Conservation (phyloP, 768 basidiomycete species). For the Pulveroboletus sp. region DNA sequence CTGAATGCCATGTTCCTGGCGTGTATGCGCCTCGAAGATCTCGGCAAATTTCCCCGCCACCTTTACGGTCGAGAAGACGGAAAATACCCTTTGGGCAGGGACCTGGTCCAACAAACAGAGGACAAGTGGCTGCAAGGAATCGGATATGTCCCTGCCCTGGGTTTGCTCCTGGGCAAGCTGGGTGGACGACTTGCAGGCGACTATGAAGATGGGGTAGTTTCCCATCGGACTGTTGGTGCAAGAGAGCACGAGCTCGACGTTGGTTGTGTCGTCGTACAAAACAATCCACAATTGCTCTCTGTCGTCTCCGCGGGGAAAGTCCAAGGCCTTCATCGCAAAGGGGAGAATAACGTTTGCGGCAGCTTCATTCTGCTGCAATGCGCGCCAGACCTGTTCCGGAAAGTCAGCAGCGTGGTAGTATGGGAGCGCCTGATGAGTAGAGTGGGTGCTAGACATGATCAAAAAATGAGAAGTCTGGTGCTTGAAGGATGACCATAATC, state of each 20-base stretch:
- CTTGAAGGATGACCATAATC: neutral
- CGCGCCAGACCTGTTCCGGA: conserved; percentile 24
- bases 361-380: conserved; percentile 26
- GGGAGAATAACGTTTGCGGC: conserved; percentile 40
- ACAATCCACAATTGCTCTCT: conserved; percentile 31
- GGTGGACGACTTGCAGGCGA: conserved; percentile 11
- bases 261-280: conserved; percentile 15
- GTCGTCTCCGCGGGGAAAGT: neutral
- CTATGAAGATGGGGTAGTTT: conserved; percentile 13
- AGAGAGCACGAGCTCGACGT: conserved; percentile 8
- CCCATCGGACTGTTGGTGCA: conserved; percentile 3
- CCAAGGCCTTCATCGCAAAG: conserved; percentile 30
- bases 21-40: conserved; percentile 38
- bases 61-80: conserved; percentile 54
- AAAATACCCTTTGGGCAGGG: conserved; percentile 37
- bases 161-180: conserved; percentile 13
- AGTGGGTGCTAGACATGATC: conserved; percentile 15
- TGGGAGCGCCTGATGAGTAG: neutral
- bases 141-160: neutral
- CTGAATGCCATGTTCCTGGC: conserved; percentile 16
- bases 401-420: conserved; percentile 16
- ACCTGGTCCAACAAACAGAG: conserved; percentile 10
- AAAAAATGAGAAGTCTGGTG: neutral
- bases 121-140: conserved; percentile 10
- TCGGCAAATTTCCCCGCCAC: conserved; percentile 44